These are phyloP conservation scores for Gentiana straminea DNA, from an alignment of 257 asterid species.

Conservation along the genomic window DNA sequence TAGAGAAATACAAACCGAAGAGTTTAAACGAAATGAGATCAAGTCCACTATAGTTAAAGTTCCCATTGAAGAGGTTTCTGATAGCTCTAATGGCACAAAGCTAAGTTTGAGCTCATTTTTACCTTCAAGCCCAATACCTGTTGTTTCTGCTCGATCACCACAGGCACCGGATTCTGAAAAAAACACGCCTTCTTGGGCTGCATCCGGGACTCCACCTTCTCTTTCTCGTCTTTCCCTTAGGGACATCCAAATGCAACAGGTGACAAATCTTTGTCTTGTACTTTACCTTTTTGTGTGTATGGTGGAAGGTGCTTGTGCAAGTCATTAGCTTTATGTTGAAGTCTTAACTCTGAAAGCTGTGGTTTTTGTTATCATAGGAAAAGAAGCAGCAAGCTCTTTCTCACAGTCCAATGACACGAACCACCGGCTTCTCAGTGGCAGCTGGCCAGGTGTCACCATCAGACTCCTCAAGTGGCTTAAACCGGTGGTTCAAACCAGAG, in stretches of 20 bases:
- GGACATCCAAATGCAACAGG: slow-evolving; percentile 96
- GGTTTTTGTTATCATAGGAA: slow-evolving; percentile 25
- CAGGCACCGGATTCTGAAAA: slow-evolving; percentile 54
- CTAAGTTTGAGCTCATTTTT: slow-evolving; percentile 46
- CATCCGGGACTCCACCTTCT: slow-evolving; percentile 80
- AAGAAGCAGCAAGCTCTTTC: slow-evolving; percentile 40
- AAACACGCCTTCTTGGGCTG: slow-evolving; percentile 90
- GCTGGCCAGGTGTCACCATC: slow-evolving; percentile 70
- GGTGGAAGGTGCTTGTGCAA: too few species aligned
- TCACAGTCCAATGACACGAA: slow-evolving; percentile 62
- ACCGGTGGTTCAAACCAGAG: slow-evolving; percentile 95
- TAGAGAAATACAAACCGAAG: slow-evolving; percentile 81
- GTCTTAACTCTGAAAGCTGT: too few species aligned
- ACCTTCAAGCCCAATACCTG: slow-evolving; percentile 54
- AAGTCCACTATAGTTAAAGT: slow-evolving; percentile 31
- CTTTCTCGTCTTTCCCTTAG: slow-evolving; percentile 79
- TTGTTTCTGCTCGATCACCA: slow-evolving; percentile 31
- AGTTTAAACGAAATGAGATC: slow-evolving; percentile 47
- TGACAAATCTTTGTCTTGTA: slow-evolving; percentile 6
- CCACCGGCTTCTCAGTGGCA: slow-evolving; percentile 67
- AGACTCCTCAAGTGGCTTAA: slow-evolving; percentile 53
- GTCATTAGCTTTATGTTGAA: too few species aligned
- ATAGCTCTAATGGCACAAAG: slow-evolving; percentile 28
- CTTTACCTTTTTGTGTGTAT: too few species aligned
- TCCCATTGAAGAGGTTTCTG: slow-evolving; percentile 31